phyloP scores from a whole-genome alignment of 2,329 filamentous ascomycete species.

The Passalora sequoiae region DNA sequence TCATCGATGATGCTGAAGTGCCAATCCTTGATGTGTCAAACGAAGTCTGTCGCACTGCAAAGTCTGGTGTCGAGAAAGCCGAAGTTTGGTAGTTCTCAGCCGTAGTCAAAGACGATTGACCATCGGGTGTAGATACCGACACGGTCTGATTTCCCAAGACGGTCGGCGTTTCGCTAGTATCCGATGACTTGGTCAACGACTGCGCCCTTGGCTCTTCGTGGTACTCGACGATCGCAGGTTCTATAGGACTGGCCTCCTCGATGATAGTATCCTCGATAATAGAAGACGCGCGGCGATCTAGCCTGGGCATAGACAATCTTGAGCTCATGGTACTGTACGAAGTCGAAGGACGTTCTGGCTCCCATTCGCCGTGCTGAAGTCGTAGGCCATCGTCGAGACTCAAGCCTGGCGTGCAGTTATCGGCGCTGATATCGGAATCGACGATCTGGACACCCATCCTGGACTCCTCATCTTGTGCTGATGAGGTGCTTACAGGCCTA shows the following conservation, averaged over 20 bases:
- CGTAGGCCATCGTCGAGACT: conserved; percentile 22
- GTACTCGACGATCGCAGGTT: conserved; percentile 43
- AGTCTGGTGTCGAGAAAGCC: conserved; percentile 59
- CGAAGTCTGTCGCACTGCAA: conserved; percentile 55
- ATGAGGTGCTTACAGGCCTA: conserved; percentile 13
- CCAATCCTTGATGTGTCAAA: conserved; percentile 69
- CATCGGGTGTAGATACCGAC: conserved; percentile 34
- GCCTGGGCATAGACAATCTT: conserved; percentile 23
- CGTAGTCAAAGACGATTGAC: conserved; percentile 53
- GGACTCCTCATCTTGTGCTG: conserved; percentile 16
- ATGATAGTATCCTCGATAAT: conserved; percentile 34
- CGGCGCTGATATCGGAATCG: conserved; percentile 23
- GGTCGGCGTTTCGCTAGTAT: conserved; percentile 42
- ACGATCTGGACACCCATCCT: conserved; percentile 30
- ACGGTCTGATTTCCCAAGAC: conserved; percentile 34
- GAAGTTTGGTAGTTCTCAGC: conserved; percentile 58
- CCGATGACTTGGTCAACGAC: conserved; percentile 47
- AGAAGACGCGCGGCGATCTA: conserved; percentile 28
- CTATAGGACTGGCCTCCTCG: conserved; percentile 36
- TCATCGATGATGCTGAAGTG: conserved; percentile 67
- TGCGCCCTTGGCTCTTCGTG: conserved; percentile 46
- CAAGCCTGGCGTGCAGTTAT: conserved; percentile 5
- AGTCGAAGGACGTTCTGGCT: conserved; percentile 20
- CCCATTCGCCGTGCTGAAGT: conserved; percentile 21
- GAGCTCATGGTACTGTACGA: conserved; percentile 17